A percentile compares a stretch with the other conserved stretches of the same genome.
phyloP scores from a whole-genome alignment of 1,284 basidiomycete genomes.

The Microbotryomycetes sp. region DNA sequence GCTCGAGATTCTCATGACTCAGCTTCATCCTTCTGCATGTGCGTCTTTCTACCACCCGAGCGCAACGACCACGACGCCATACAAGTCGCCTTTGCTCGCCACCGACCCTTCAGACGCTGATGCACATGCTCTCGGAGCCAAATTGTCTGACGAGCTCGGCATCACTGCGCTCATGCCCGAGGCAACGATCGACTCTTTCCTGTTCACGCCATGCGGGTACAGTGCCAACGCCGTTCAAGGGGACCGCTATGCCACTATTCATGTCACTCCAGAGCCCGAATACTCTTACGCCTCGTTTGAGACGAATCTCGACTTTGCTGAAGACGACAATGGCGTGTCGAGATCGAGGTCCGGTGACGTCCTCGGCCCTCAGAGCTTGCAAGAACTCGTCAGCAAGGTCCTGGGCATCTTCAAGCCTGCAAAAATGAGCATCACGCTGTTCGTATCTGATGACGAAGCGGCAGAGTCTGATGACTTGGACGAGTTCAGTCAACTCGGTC shows the following conservation, averaged over 20 bases:
- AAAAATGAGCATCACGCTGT: conserved; percentile 79
- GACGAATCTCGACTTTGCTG: conserved; percentile 81
- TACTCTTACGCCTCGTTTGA: conserved; percentile 99
- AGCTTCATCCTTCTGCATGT: conserved; percentile 69
- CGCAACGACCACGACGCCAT: conserved; percentile 42
- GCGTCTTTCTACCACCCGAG: conserved; percentile 66
- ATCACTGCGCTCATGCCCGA: conserved; percentile 75
- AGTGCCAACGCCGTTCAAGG: conserved; percentile 84
- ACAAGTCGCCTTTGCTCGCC: conserved; percentile 24
- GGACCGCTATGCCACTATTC: conserved; percentile 96
- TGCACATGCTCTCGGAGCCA: conserved; percentile 57
- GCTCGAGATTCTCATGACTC: conserved; percentile 97
- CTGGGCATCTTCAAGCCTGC: conserved; percentile 89
- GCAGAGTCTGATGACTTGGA: conserved; percentile 51
- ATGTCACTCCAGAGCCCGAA: conserved; percentile 94
- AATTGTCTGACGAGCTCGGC: conserved; percentile 66
- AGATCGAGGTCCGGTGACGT: conserved; percentile 29
- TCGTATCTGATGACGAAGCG: conserved; percentile 68
- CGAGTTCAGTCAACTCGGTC: conserved; percentile 59
- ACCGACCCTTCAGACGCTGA: conserved; percentile 32
- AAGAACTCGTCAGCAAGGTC: conserved; percentile 67
- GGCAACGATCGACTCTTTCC: conserved; percentile 84
- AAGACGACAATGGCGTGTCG: conserved; percentile 24
- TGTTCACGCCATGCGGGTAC: conserved; percentile 94
- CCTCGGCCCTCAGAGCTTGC: conserved; percentile 8